Percentiles rank a stretch among this genome's conserved stretches.
These are phyloP conservation scores for Trichoderma gracile DNA, from an alignment of 2,329 filamentous ascomycete genomes.

Conservation along the genomic window DNA sequence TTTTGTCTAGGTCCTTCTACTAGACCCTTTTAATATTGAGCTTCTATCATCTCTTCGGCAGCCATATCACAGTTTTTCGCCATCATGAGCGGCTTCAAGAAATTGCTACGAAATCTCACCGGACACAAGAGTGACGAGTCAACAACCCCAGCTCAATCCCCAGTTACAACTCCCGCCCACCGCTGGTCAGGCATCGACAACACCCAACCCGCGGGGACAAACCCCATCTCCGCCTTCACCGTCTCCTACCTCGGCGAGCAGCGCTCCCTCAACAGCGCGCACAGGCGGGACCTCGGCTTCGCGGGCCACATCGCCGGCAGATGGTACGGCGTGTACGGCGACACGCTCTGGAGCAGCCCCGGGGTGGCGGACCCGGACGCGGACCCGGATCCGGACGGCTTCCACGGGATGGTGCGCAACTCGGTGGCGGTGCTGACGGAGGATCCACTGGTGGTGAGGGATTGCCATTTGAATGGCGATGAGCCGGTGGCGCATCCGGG, in stretches of 20 bases:
- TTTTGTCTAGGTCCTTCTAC: too few species aligned
- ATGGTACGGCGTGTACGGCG: slow-evolving; percentile 43
- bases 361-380: slow-evolving; percentile 37
- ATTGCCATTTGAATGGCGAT: slow-evolving; percentile 41
- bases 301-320: slow-evolving; percentile 39
- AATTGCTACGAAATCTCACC: not conserved
- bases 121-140: not conserved
- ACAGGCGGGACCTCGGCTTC: slow-evolving; percentile 42
- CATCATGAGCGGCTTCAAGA: slow-evolving; percentile 19
- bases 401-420: slow-evolving; percentile 45
- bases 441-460: slow-evolving; percentile 40
- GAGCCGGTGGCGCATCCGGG: slow-evolving; percentile 34
- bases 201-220: slow-evolving; percentile 41
- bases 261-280: slow-evolving; percentile 41
- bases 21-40: not conserved
- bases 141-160: not conserved
- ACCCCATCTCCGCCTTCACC: slow-evolving; percentile 36
- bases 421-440: slow-evolving; percentile 40
- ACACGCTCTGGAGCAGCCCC: slow-evolving; percentile 38
- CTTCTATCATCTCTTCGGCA: too few species aligned
- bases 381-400: slow-evolving; percentile 36
- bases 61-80: not conserved
- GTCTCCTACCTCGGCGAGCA: slow-evolving; percentile 42
- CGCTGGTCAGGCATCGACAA: slow-evolving; percentile 36
- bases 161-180: not conserved